These are phyloP conservation scores for Symbiodinium pilosum DNA, from an alignment of 73 alveolate species.

Conservation along the genomic window DNA sequence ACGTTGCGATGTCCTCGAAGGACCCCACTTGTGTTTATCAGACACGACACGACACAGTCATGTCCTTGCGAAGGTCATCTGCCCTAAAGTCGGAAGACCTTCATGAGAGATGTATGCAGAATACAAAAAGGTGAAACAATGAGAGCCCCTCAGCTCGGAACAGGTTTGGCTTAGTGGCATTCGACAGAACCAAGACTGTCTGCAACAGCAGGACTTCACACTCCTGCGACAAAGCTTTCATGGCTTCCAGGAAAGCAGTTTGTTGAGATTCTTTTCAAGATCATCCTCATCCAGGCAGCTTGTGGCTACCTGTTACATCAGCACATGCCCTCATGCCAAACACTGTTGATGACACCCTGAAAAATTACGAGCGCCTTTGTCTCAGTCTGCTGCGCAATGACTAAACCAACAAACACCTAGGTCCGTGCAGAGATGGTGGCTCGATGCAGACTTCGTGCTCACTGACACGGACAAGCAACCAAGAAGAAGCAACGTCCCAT, in stretches of 20 bases:
- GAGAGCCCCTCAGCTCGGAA: not conserved
- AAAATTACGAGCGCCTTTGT: not conserved
- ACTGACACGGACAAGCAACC: not conserved
- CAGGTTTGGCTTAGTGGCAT: not conserved
- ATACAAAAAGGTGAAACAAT: not conserved
- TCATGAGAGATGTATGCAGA: too few species aligned
- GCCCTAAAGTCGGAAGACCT: slow-evolving; percentile 1
- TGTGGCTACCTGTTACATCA: not conserved
- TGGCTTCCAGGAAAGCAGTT: not conserved
- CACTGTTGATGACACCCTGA: too few species aligned
- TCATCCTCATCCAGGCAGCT: not conserved
- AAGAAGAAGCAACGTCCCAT: not conserved
- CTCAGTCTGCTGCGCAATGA: slow-evolving; percentile 2
- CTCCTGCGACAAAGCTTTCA: not conserved
- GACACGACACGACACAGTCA: too few species aligned
- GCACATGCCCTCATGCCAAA: too few species aligned
- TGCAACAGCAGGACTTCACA: not conserved
- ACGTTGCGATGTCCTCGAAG: too few species aligned
- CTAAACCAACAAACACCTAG: not conserved
- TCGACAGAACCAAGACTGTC: not conserved
- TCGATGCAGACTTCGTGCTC: too few species aligned
- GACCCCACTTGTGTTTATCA: too few species aligned
- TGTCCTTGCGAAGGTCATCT: not conserved
- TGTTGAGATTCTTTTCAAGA: not conserved
- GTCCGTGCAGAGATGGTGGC: not conserved